These are phyloP conservation scores for Phytophthora podocarpi DNA, from an alignment of 352 stramenopile genomes.

Conservation along the genomic window DNA sequence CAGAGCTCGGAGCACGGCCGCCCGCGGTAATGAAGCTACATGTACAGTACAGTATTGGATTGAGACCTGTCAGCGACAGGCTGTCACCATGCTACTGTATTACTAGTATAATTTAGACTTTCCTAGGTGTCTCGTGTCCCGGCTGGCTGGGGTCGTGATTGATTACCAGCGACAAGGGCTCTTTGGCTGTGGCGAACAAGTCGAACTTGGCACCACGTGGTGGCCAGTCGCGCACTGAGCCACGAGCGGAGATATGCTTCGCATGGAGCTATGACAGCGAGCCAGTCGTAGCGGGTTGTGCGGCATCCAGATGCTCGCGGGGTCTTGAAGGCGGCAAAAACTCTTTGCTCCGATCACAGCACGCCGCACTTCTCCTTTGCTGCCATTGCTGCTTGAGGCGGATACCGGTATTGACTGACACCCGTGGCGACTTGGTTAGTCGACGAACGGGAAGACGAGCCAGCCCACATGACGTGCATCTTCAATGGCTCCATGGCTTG, in stretches of 20 bases:
- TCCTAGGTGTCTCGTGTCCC: neutral
- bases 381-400: neutral
- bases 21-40: too few relatives aligned
- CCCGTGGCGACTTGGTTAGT: slow-evolving; percentile 14
- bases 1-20: too few relatives aligned
- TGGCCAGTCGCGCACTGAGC: neutral
- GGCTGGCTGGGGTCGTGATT: neutral
- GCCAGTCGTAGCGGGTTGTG: slow-evolving; percentile 18
- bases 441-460: slow-evolving; percentile 18
- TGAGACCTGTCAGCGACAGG: too few relatives aligned
- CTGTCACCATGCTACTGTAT: neutral
- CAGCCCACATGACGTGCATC: slow-evolving; percentile 11
- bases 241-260: neutral
- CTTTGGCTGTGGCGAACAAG: too few relatives aligned
- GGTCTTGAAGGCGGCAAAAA: neutral
- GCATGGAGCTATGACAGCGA: neutral
- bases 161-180: slow-evolving; percentile 5
- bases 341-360: neutral
- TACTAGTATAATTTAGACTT: neutral
- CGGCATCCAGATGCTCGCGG: slow-evolving; percentile 7
- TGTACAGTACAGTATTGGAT: too few relatives aligned
- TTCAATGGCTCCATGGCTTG: slow-evolving; percentile 10
- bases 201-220: slow-evolving; percentile 2
- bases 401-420: too few relatives aligned
- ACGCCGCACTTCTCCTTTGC: slow-evolving; percentile 8